Evolutionary conservation across 1,139 yeast species (phyloP), one percentile per base, ranked within the genome.

Genomic region (Candida albicans): DNA sequence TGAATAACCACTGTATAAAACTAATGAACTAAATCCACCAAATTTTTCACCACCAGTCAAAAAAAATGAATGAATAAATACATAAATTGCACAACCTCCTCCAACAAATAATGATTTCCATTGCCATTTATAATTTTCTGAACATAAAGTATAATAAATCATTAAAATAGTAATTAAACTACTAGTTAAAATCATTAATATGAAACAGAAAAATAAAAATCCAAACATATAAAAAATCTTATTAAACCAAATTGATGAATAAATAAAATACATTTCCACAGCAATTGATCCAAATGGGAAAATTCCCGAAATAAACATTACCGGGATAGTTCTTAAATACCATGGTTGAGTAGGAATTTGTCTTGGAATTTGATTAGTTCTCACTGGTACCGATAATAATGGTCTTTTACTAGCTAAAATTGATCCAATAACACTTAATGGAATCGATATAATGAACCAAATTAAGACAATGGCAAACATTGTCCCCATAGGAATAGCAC

Each of bases 191-290:
- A 88, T 70, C 89, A 90, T 86, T 59, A 93, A 74, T 22, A 86
- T 54, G 61, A 89, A 84, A 57, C 97, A 90, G 67, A 91, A 82
- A 65, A 93, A 88, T 56, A 93, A 73, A 74, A 93, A 93, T 18
- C 99, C 99, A 74, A 93, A 93, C 98, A 93, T 93, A 73, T 91
- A 93, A 72, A 83, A 93, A 52, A 93, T 84, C 64, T 89, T 80
- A 74, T 88, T 91, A 68, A 88, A 90, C 99, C 99, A 93, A 53
- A 93, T 71, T 27, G 97, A 90, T 45, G 90, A 80, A 70, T 87
- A 82, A 50, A 79, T 78, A 68, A 91, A 93, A 67, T 89, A 91
- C 78, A 95, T 81, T 67, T 93, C 98, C 44, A 93, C 96, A 10
- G 96, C 90, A 57, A 91, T 87, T 14, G 96, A 86, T 8, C 96